Percentiles rank a stretch among this genome's conserved stretches.
Conservation (phyloP, 768 basidiomycete genomes). For the Lyophyllum atratum region DNA sequence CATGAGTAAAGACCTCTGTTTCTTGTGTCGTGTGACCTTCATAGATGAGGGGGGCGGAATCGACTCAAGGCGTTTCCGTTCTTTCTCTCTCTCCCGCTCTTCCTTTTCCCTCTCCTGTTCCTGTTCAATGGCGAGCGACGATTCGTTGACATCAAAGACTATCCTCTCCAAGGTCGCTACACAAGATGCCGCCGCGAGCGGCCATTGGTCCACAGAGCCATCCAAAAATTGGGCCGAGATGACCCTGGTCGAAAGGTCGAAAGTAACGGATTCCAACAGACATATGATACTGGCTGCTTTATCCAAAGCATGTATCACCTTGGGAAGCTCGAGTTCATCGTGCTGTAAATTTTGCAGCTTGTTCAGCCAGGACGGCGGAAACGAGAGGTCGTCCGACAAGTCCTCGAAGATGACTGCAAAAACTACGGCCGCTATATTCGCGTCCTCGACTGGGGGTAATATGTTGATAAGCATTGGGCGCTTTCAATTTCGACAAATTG, state of each 20-base stretch:
- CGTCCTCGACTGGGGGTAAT: constrained; percentile 9
- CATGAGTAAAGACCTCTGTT: constrained; percentile 70
- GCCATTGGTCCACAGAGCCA: constrained; percentile 51
- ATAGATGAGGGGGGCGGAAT: constrained; percentile 27
- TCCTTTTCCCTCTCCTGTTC: constrained; percentile 33
- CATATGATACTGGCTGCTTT: constrained; percentile 57
- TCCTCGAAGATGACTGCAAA: constrained; percentile 60
- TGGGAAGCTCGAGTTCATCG: constrained; percentile 55
- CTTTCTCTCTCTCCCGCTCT: constrained; percentile 32
- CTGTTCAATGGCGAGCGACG: constrained; percentile 42
- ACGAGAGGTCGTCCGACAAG: constrained; percentile 43
- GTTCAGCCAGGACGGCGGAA: constrained; percentile 55
- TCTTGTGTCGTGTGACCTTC: constrained; percentile 58
- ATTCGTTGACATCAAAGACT: constrained; percentile 51
- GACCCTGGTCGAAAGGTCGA: constrained; percentile 52
- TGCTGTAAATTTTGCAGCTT: constrained; percentile 52
- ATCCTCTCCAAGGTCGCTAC: constrained; percentile 51
- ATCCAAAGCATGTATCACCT: constrained; percentile 59
- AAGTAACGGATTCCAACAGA: constrained; percentile 58
- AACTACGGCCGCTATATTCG: constrained; percentile 53
- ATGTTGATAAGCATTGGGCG: constrained; percentile 18
- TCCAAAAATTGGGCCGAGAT: constrained; percentile 61
- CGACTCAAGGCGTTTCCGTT: constrained; percentile 20
- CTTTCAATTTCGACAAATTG: not conserved
- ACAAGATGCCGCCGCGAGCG: constrained; percentile 40